Conservation (phyloP, 2,329 filamentous ascomycete species). For the Chaetomium olivaceum region DNA sequence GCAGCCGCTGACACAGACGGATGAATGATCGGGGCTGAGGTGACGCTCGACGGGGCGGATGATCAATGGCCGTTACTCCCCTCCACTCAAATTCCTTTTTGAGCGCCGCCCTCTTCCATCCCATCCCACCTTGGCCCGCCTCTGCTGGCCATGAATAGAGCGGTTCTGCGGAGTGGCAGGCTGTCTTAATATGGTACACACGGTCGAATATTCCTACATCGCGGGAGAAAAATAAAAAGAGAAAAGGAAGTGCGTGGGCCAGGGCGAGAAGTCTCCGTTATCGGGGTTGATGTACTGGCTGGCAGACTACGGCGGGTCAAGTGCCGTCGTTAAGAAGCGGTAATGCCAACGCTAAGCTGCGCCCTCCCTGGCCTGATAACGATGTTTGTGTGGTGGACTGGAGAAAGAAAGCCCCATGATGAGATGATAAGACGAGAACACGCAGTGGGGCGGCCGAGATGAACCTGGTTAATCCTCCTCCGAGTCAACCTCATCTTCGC, state of each 20-base stretch:
- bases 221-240: slow-evolving; percentile 14
- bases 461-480: slow-evolving; percentile 45
- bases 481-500: slow-evolving; percentile 56
- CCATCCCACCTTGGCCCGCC: neutral
- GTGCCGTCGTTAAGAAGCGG: neutral
- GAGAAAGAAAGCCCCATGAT: too few species aligned
- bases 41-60: neutral
- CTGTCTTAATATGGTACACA: slow-evolving; percentile 24
- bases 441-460: too few species aligned
- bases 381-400: neutral
- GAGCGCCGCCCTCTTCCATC: neutral
- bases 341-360: neutral
- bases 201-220: slow-evolving; percentile 31
- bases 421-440: too few species aligned
- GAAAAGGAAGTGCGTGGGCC: neutral
- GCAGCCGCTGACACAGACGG: neutral
- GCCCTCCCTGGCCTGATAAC: neutral
- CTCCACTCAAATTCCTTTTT: neutral
- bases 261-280: neutral
- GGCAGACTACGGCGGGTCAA: slow-evolving; percentile 1
- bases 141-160: neutral
- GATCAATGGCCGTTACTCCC: neutral
- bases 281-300: neutral
- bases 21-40: neutral
- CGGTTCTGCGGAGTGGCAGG: neutral